These are phyloP conservation scores for Papiliotrema fonsecae DNA, from an alignment of 1,284 basidiomycete species.

Conservation along the genomic window DNA sequence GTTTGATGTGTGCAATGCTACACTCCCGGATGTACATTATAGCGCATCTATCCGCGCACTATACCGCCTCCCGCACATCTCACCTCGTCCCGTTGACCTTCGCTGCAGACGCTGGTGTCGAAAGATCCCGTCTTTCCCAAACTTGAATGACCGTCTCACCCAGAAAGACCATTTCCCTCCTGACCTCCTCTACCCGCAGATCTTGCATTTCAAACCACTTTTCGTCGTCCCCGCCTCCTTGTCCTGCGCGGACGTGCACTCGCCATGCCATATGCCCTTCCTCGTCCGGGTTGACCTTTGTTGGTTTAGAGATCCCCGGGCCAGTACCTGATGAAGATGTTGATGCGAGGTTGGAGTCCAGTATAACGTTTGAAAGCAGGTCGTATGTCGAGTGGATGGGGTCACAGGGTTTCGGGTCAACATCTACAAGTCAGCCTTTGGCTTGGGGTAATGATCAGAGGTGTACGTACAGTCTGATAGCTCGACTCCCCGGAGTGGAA, in stretches of 20 bases:
- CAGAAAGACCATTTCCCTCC: slow-evolving; percentile 96
- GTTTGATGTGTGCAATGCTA: too few relatives aligned
- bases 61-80: too few relatives aligned
- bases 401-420: slow-evolving; percentile 61
- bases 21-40: too few relatives aligned
- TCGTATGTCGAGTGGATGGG: slow-evolving; percentile 72
- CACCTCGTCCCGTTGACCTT: neutral
- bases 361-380: slow-evolving; percentile 90
- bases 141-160: slow-evolving; percentile 93
- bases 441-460: slow-evolving; percentile 5
- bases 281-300: slow-evolving; percentile 17
- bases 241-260: slow-evolving; percentile 69
- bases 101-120: slow-evolving; percentile 14
- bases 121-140: slow-evolving; percentile 45
- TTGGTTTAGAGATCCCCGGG: slow-evolving; percentile 23
- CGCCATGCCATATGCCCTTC: slow-evolving; percentile 62
- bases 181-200: slow-evolving; percentile 88
- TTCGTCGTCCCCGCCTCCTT: slow-evolving; percentile 74
- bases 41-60: too few relatives aligned
- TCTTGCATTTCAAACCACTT: slow-evolving; percentile 98
- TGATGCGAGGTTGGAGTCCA: slow-evolving; percentile 82
- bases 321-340: slow-evolving; percentile 57
- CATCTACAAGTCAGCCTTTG: slow-evolving; percentile 55
- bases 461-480: slow-evolving; percentile 72
- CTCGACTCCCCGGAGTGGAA: slow-evolving; percentile 87